Base-by-base conservation (phyloP, 192 early-diverging fungal species). In the Physocladia obscura region DNA sequence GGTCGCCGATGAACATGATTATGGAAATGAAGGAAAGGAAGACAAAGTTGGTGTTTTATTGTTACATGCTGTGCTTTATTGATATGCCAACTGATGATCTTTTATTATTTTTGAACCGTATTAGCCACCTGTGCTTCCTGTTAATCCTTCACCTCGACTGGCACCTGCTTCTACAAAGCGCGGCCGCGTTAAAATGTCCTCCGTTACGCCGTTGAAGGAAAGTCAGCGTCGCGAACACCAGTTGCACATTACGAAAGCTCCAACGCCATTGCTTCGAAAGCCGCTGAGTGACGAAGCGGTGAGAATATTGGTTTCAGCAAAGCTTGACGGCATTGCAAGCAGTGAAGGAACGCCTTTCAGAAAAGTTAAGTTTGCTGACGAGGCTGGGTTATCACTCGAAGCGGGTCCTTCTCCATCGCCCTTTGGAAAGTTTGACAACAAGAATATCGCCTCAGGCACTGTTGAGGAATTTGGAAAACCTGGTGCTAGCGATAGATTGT, bases 361-460 rank as follows among this genome's bases (percentile, higher is more conserved):
- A 29, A 56, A 54, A 35, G 65, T 68, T 6, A 68, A 68, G 36
- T 68, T 68, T 68, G 65, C 65, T 17, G 65, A 68, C 37, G 51
- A 68, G 29, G 52, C 6, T 57, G 65, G 65, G 11, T 47, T 47
- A 17, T 29, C 27, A 39, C 27, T 68, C 32, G 65, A 68, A 29
- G 65, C 65, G 3, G 65, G 65, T 2, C 65, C 65, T 27, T 39
- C 52, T 37, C 65, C 54, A 17, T 44, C 40, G 8, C n/a, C n/a
- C 11, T 13, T 8, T 44, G 40, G 11, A 44, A 44, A 44, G n/a
- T 44, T 44, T 44, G 40, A 13, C n/a, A 44, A 44, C 40, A n/a
- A 13, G 40, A 44, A 44, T 44, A 44, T 44, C n/a, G 40, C 40
- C 8, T n/a, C 40, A n/a, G 40, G 40, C n/a, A 44, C 40, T 44